Conservation (phyloP, 2,329 filamentous ascomycete genomes). For the Penicillium sp. region DNA sequence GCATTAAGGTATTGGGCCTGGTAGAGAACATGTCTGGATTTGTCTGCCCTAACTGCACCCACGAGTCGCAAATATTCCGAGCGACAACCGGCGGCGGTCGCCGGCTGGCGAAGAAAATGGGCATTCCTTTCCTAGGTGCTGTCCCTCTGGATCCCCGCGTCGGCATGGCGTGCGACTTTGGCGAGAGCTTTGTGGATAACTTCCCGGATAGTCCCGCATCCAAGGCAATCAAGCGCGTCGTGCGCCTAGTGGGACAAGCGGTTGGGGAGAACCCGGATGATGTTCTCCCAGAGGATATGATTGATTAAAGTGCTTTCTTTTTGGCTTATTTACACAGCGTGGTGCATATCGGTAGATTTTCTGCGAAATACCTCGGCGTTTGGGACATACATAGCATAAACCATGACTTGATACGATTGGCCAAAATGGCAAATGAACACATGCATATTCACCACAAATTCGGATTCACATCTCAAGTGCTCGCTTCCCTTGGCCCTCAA, state of each 20-base stretch:
- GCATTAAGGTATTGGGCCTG: conserved; percentile 80
- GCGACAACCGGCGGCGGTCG: conserved; percentile 86
- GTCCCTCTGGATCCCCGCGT: conserved; percentile 93
- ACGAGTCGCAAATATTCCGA: conserved; percentile 79
- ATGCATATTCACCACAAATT: background rate
- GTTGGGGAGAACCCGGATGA: conserved; percentile 62
- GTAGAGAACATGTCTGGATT: conserved; percentile 99
- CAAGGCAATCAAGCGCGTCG: conserved; percentile 75
- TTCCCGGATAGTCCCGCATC: conserved; percentile 94
- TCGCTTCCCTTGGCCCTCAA: background rate
- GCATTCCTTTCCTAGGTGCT: conserved; percentile 81
- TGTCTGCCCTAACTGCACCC: conserved; percentile 87
- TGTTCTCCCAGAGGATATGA: conserved; percentile 40
- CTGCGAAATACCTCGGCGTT: conserved; percentile 21
- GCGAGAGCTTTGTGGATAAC: conserved; percentile 93
- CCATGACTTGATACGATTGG: conserved; percentile 20
- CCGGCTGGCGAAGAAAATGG: conserved; percentile 78
- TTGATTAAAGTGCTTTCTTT: conserved; percentile 22
- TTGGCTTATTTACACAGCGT: conserved; percentile 21
- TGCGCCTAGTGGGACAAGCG: conserved; percentile 67
- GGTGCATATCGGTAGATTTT: conserved; percentile 22
- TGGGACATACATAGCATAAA: conserved; percentile 15
- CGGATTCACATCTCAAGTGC: background rate
- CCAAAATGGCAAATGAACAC: conserved; percentile 3
- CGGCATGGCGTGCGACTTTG: conserved; percentile 94